Percentiles rank a stretch among this genome's conserved stretches.
These are phyloP conservation scores for Chlamydomonas schloesseri DNA, from an alignment of 139 green algal genomes.

Conservation along the genomic window DNA sequence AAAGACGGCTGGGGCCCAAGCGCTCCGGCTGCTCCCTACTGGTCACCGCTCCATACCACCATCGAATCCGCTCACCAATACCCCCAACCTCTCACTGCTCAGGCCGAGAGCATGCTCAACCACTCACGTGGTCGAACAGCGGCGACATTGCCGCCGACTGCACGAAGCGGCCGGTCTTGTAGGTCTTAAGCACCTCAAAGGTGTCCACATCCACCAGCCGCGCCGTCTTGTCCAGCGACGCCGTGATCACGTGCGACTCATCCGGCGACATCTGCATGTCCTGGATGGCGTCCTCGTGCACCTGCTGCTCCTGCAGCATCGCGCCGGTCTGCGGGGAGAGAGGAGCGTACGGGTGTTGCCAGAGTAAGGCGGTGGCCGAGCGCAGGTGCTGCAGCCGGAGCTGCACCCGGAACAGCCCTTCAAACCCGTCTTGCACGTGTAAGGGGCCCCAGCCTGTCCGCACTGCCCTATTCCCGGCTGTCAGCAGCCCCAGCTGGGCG, in stretches of 20 bases:
- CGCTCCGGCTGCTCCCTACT: too few relatives aligned
- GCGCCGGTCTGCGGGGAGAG: constrained; percentile 78
- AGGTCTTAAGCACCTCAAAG: constrained; percentile 94
- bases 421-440: too few relatives aligned
- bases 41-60: too few relatives aligned
- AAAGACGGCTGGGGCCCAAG: too few relatives aligned
- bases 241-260: constrained; percentile 94
- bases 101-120: too few relatives aligned
- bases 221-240: constrained; percentile 91
- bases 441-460: too few relatives aligned
- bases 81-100: too few relatives aligned
- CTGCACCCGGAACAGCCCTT: too few relatives aligned
- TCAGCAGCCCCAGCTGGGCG: too few relatives aligned
- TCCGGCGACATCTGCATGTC: constrained; percentile 84
- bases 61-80: too few relatives aligned
- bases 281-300: constrained; percentile 90
- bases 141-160: constrained; percentile 94
- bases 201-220: constrained; percentile 90
- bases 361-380: neutral
- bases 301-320: constrained; percentile 69
- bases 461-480: too few relatives aligned
- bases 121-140: constrained; percentile 91
- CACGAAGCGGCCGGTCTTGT: constrained; percentile 89
- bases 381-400: neutral
- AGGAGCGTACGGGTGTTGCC: too few relatives aligned